Base-by-base conservation (phyloP, 78 protist genomes). In the Monocercomonoides exilis region DNA sequence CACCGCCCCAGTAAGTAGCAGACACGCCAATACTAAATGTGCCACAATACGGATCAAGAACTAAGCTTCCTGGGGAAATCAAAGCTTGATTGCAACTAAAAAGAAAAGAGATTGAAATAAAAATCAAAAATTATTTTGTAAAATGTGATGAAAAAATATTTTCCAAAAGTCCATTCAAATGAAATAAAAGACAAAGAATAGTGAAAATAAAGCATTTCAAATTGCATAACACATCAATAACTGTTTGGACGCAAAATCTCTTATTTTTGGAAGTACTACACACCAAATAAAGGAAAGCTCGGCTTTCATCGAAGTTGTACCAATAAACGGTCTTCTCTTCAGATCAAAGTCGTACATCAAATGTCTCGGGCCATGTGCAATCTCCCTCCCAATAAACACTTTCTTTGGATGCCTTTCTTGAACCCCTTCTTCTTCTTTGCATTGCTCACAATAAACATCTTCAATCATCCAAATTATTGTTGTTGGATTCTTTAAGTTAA, bases 251-350 rank as follows among this genome's bases (percentile, higher is more conserved):
- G n/a, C n/a, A n/a, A n/a, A n/a, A n/a, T n/a, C n/a, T n/a, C n/a
- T n/a, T n/a, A n/a, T n/a, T n/a, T n/a, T n/a, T n/a, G n/a, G n/a
- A n/a, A n/a, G n/a, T n/a, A n/a, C n/a, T n/a, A n/a, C n/a, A 29
- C 38, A 54, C 70, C 70, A 54, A 45, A 93, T 32, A 34, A 93
- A n/a, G 3, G 92, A 80, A 77, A 93, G 87, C 44, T 93, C 93
- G 36, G 92, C 87, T 44, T 91, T 91, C 95, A 93, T 93, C 43
- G 94, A 87, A 5, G 95, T 93, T 34, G 95, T 92, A 38, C 95
- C 95, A 11, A 93, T 81, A 80, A 90, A 93, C 44, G 42, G 46
- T 29, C 95, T 21, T 35, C 77, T 91, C 42, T 82, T 84, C 2
- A 93, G 88, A 54, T 54, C 70, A 21, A 54, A 54, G 44, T 70